Evolutionary conservation across 495 filamentous ascomycete species (phyloP), one percentile per base, ranked within the genome.

Genomic region (Parathielavia appendiculata): DNA sequence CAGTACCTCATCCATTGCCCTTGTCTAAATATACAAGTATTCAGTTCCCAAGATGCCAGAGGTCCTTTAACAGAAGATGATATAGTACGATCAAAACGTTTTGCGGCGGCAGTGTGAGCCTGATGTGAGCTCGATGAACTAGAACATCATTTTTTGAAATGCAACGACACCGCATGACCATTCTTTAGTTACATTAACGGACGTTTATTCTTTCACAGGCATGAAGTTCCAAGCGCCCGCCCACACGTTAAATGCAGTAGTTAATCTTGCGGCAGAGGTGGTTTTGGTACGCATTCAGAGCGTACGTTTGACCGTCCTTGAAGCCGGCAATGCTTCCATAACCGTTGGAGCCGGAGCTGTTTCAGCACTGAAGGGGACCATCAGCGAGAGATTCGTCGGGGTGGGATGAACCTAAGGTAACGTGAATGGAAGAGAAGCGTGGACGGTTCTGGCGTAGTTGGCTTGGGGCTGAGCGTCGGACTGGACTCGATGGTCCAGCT

Each of bases 391-490:
- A 32, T 6, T 19, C 41, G 22, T 20, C 3, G 14, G 23, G 14
- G 1, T 1, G 6, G 5, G 23, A 54, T 13, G 17, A 3, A 45
- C n/a, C 52, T 38, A 1, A 55, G 41, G 23, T 51, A 0, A 9
- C 16, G 26, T 14, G 26, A 11, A 30, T 6, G n/a, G 14, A 44
- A 39, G 12, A 16, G 26, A 26, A 7, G 36, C 35, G 13, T 49
- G 49, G 44, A 44, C 64, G 62, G 60, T 49, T 22, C 12, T 20
- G 1, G 34, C 14, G 36, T 54, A 64, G 50, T 60, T 54, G 9
- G 53, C 41, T 34, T 38, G 39, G 1, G 49, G 38, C 30, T 60
- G 62, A 22, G 62, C 62, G 41, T 57, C 54, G 14, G 48, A 50
- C 20, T 17, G 26, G 43, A 64, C n/a, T n/a, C n/a, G n/a, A n/a